Conservation (phyloP, 148 eudicot genomes). For the Polygonum aviculare region DNA sequence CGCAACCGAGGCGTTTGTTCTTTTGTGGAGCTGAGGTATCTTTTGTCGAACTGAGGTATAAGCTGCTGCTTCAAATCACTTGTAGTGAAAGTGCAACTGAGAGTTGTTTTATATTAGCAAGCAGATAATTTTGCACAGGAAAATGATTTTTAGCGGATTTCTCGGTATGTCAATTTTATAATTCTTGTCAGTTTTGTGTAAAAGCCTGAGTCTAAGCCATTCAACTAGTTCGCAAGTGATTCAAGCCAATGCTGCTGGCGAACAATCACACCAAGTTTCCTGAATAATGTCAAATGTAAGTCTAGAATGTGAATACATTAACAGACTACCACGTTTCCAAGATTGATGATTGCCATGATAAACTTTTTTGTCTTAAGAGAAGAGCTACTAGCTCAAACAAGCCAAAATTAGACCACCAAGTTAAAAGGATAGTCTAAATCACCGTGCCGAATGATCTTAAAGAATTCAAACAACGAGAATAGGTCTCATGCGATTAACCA, state of each 20-base stretch:
- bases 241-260: background rate
- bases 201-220: background rate
- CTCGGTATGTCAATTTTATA: background rate
- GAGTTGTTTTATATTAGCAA: background rate
- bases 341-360: no score
- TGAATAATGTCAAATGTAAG: no score
- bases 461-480: no score
- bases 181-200: background rate
- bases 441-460: no score
- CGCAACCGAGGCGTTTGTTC: background rate
- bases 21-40: background rate
- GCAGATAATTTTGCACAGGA: background rate
- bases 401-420: no score
- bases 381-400: no score
- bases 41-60: background rate
- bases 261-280: no score
- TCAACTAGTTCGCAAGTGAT: background rate
- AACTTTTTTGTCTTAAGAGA: no score
- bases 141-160: background rate
- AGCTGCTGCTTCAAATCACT: background rate
- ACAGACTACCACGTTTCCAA: no score
- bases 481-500: no score
- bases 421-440: no score
- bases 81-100: background rate
- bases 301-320: no score